Evolutionary conservation across 2,329 filamentous ascomycete species (phyloP), one percentile per base, ranked within the genome.

Genomic region (Colletotrichum truncatum): DNA sequence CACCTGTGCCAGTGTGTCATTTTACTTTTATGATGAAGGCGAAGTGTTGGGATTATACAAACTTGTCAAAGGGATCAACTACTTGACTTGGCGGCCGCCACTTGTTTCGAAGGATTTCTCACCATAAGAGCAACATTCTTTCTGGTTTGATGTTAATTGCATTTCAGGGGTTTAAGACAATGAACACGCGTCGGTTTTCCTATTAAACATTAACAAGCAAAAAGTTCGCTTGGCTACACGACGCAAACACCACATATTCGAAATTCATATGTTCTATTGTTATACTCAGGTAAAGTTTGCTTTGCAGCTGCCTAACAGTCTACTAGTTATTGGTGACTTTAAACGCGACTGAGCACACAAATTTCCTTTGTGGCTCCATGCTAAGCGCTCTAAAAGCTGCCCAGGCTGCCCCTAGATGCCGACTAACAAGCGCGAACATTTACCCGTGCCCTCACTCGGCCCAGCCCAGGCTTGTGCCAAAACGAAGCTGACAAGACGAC

Each of bases 381-480:
- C n/a, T n/a, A n/a, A n/a, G n/a, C n/a, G n/a, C n/a, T n/a, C n/a
- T n/a, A n/a, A n/a, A n/a, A n/a, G n/a, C n/a, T n/a, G 8, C 26
- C 57, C 23, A 16, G 57, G 49, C 49, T 30, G 41, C 28, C 57
- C 63, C 49, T 56, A 48, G 18, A 61, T 16, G 36, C 41, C 18
- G 4, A 41, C 61, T 26, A 54, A 39, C 23, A 26, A 11, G 8
- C 43, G 9, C 28, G 11, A 39, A 45, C 25, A 3, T 30, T 38
- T 3, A 36, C 25, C 46, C n/a, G 9, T 18, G 23, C 18, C n/a
- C 6, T 5, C 43, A 34, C 25, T n/a, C 12, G 11, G 14, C 36
- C 41, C 38, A 10, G 7, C 18, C 12, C 12, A 32, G 21, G n/a
- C 38, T 18, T 25, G 25, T 25, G 34, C 18, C 52, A 56, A 18